Evolutionary conservation across 2,329 filamentous ascomycete genomes (phyloP).

Genomic region (Huntiella moniliformis): DNA sequence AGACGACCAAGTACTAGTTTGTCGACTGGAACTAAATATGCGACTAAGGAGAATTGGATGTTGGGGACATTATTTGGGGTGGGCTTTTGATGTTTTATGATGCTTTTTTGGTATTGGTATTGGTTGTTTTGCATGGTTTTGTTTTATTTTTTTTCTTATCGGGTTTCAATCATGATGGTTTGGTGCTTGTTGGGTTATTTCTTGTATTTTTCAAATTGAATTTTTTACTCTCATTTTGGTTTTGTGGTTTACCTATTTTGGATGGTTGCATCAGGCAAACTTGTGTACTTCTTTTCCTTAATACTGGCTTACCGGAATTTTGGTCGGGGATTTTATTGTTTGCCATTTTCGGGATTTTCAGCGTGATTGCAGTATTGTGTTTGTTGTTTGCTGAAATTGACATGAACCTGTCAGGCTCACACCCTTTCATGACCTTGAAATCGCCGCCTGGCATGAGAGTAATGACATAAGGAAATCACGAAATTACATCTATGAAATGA

Average conservation of each 20-base stretch:
- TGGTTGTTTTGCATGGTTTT: not conserved
- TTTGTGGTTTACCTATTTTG: not conserved
- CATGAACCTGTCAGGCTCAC: too few species aligned
- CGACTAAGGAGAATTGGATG: not conserved
- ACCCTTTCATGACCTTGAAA: too few species aligned
- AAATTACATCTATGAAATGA: too few species aligned
- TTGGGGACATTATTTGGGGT: not conserved
- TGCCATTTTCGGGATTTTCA: too few species aligned
- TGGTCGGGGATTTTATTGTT: too few species aligned
- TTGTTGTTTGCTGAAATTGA: too few species aligned
- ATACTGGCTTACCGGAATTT: too few species aligned
- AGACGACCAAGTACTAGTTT: not conserved
- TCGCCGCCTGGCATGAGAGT: too few species aligned
- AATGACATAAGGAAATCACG: too few species aligned
- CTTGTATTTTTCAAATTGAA: not conserved
- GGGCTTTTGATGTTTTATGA: not conserved
- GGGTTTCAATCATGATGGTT: constrained; percentile 1
- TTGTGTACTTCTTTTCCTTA: too few species aligned
- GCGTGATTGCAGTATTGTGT: too few species aligned
- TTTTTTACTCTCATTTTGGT: not conserved
- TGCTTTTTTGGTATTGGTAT: constrained; percentile 4
- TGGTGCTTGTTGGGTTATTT: not conserved
- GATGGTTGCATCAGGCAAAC: not conserved
- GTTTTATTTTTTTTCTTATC: not conserved
- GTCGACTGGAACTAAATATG: not conserved